Base-by-base conservation (phyloP, 164 flowering plant genomes). In the Kingdonia uniflora region DNA sequence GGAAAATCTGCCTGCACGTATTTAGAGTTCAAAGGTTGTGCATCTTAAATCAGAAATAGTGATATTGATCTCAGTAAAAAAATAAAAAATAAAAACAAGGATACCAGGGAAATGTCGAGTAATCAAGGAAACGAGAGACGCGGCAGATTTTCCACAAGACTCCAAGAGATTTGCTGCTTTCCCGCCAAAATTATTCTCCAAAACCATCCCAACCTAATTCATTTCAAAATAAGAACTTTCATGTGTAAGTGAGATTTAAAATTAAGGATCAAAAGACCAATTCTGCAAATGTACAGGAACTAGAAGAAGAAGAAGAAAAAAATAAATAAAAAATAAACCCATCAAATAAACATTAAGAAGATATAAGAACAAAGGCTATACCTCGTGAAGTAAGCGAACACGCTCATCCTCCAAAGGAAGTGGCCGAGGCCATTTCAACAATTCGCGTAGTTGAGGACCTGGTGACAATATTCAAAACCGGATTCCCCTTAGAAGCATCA, bases 391-490 rank as follows among this genome's bases (percentile, higher is more conserved):
- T 53, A 91, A 71, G 56, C 96, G 95, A 20, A 85, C 69, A 1
- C 96, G 77, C 65, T 92, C 96, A 49, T 92, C 96, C 68, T 88
- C 98, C 76, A 92, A 75, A 38, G 98, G 98, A 67, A 92, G 85
- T 40, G 88, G 95, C 29, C 90, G 75, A 48, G 96, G 88, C 98
- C 96, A 92, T 60, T 82, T 79, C 66, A 92, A 71, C 61, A 85
- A 25, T 57, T 80, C 74, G 8, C 90, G 86, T 38, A 92, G 59
- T 45, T 88, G 69, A 62, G 78, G 79, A 68, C 98, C 98, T 92
- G 67, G 38, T 49, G 60, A 54, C 12, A 49, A 55, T 47, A n/a
- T 25, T 43, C 15, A 14, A 6, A 61, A 49, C 19, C 8, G 42
- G 33, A 42, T 15, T 14, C 37, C 19, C 12, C 20, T 51, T 42